A percentile compares a stretch with the other conserved stretches of the same genome.
phyloP scores from a whole-genome alignment of 148 eudicot species.

The Tetragonia tetragonoides region DNA sequence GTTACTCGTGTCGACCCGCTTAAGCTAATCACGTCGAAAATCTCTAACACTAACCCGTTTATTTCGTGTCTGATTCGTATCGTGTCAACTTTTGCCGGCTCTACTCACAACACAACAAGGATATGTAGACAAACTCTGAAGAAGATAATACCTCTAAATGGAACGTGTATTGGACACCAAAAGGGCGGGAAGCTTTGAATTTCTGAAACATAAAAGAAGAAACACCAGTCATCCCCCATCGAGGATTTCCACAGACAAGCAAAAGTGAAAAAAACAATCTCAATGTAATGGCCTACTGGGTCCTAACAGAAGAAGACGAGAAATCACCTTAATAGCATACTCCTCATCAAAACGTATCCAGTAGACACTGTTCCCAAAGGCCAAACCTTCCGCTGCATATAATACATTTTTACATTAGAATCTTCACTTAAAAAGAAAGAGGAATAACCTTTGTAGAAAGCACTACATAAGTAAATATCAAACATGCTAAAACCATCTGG shows the following conservation, averaged over 20 bases:
- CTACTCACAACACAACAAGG: neutral
- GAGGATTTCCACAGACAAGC: neutral
- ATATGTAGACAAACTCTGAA: neutral
- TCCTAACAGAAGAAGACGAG: neutral
- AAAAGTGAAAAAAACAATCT: slow-evolving; percentile 3
- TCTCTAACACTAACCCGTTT: too few species aligned
- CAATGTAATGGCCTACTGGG: neutral
- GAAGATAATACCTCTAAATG: slow-evolving; percentile 74
- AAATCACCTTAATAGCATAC: slow-evolving; percentile 62
- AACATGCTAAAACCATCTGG: neutral
- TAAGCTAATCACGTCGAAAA: too few species aligned
- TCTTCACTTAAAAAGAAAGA: neutral
- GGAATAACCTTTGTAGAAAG: neutral
- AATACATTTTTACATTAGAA: neutral
- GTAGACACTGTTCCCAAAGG: slow-evolving; percentile 88
- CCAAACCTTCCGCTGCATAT: slow-evolving; percentile 77
- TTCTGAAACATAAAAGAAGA: slow-evolving; percentile 48
- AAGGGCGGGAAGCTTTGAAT: slow-evolving; percentile 83
- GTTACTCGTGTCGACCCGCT: too few species aligned
- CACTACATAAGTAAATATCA: neutral
- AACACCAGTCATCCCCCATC: slow-evolving; percentile 1
- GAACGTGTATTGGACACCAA: slow-evolving; percentile 90
- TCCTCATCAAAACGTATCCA: slow-evolving; percentile 93
- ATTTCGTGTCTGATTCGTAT: too few species aligned
- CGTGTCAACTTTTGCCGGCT: too few species aligned